phyloP scores from a whole-genome alignment of 352 stramenopile species.

The Globisporangium acanthophoron region DNA sequence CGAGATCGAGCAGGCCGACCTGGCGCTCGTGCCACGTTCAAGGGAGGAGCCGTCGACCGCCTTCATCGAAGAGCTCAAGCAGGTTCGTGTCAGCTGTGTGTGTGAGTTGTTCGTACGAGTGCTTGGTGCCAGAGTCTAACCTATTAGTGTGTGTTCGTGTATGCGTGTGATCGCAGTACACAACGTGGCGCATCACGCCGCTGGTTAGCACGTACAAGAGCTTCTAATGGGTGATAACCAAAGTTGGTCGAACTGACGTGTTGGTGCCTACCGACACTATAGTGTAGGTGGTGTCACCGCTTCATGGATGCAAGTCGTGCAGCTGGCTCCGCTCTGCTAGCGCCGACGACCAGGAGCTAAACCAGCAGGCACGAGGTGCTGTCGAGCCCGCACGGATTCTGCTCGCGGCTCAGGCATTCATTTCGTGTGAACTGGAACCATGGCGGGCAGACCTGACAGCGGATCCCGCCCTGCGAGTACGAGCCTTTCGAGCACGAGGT shows the following conservation, averaged over 20 bases:
- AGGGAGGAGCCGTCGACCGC: constrained; percentile 44
- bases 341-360: constrained; percentile 17
- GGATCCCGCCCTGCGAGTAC: constrained; percentile 52
- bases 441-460: constrained; percentile 42
- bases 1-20: constrained; percentile 66
- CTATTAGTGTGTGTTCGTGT: not conserved
- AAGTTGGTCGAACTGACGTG: no score
- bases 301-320: no score
- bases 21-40: constrained; percentile 41
- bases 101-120: not conserved
- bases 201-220: constrained; percentile 68
- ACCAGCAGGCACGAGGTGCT: constrained; percentile 44
- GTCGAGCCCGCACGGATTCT: constrained; percentile 46
- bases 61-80: constrained; percentile 71
- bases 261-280: not conserved
- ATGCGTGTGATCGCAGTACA: constrained; percentile 41
- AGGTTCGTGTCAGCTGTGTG: constrained; percentile 20
- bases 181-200: constrained; percentile 67
- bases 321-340: not conserved
- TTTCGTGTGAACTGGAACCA: constrained; percentile 45
- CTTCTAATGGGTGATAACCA: constrained; percentile 40
- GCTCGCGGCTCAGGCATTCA: constrained; percentile 36
- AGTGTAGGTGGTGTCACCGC: not conserved
- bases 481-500: constrained; percentile 45
- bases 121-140: not conserved